These are phyloP conservation scores for Porogramme epimiltina DNA, from an alignment of 1,284 basidiomycete species.

Conservation along the genomic window DNA sequence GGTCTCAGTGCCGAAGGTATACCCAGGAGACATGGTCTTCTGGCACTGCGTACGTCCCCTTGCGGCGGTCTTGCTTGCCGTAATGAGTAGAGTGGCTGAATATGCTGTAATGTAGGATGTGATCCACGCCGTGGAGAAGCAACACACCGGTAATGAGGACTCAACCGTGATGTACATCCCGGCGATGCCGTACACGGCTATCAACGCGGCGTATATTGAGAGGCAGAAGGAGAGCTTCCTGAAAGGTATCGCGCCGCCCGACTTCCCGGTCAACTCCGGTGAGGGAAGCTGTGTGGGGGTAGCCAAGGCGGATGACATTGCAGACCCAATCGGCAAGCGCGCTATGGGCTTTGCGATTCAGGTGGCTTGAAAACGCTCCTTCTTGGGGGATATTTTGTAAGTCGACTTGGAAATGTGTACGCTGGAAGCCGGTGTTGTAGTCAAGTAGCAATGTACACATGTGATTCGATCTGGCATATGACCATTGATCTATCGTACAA, in stretches of 20 bases:
- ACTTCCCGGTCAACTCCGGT: constrained; percentile 67
- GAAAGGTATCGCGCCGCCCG: constrained; percentile 64
- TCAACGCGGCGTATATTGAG: constrained; percentile 62
- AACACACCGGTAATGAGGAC: constrained; percentile 69
- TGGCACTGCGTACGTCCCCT: constrained; percentile 69
- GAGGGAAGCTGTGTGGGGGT: constrained; percentile 57
- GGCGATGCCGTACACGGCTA: constrained; percentile 72
- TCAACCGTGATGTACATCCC: constrained; percentile 86
- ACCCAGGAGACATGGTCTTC: constrained; percentile 84
- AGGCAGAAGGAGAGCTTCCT: constrained; percentile 66
- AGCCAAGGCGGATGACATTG: constrained; percentile 51
- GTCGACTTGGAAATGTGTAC: not conserved
- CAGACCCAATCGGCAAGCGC: constrained; percentile 43
- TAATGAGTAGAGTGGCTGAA: not conserved
- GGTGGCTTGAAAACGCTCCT: constrained; percentile 21
- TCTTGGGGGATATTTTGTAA: too few relatives aligned
- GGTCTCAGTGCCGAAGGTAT: constrained; percentile 73
- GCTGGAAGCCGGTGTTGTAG: too few relatives aligned
- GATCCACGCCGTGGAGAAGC: constrained; percentile 78
- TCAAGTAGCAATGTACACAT: too few relatives aligned
- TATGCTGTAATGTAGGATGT: constrained; percentile 48
- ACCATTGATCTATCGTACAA: too few relatives aligned
- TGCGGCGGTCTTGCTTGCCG: not conserved
- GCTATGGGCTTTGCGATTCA: constrained; percentile 54
- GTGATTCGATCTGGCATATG: too few relatives aligned